phyloP scores from a whole-genome alignment of 495 filamentous ascomycete genomes.

The Aspergillus olivimuriae region DNA sequence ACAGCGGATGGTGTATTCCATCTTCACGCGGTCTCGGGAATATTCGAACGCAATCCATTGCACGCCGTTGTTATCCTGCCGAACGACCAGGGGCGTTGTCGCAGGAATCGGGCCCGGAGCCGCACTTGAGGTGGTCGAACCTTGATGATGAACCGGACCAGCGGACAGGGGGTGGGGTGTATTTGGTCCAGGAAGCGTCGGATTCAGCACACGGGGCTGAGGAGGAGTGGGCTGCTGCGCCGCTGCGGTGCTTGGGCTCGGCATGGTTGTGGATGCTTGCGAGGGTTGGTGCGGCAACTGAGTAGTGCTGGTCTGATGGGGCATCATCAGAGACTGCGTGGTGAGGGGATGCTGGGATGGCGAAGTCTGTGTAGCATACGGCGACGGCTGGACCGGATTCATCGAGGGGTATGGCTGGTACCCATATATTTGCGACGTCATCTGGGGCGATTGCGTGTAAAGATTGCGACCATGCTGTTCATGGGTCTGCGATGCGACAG shows the following conservation, averaged over 20 bases:
- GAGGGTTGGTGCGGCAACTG: slow-evolving; percentile 50
- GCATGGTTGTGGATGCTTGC: slow-evolving; percentile 34
- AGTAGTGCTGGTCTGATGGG: slow-evolving; percentile 56
- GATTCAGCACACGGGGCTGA: slow-evolving; percentile 36
- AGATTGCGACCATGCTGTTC: slow-evolving; percentile 78
- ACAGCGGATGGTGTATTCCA: slow-evolving; percentile 98
- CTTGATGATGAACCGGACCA: slow-evolving; percentile 41
- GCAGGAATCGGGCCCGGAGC: slow-evolving; percentile 99
- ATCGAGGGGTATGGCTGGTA: slow-evolving; percentile 74
- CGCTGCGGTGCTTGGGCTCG: slow-evolving; percentile 28
- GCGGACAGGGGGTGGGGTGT: slow-evolving; percentile 52
- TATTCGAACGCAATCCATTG: slow-evolving; percentile 99
- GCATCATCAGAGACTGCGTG: slow-evolving; percentile 59
- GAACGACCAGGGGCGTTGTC: slow-evolving; percentile 88
- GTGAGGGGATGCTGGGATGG: slow-evolving; percentile 61
- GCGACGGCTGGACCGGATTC: slow-evolving; percentile 60
- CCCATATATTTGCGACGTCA: slow-evolving; percentile 68
- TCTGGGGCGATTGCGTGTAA: slow-evolving; percentile 74
- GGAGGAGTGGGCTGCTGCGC: slow-evolving; percentile 41
- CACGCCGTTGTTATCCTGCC: slow-evolving; percentile 93
- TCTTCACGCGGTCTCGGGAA: slow-evolving; percentile 94
- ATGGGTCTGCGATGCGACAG: slow-evolving; percentile 83
- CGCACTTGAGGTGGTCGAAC: slow-evolving; percentile 66
- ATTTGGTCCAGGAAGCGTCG: slow-evolving; percentile 34
- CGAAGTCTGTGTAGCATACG: slow-evolving; percentile 70